A percentile compares a stretch with the other conserved stretches of the same genome.
These are phyloP conservation scores for Hyphopichia wangnamkhiaoensis DNA, from an alignment of 1,139 yeast species.

Conservation along the genomic window DNA sequence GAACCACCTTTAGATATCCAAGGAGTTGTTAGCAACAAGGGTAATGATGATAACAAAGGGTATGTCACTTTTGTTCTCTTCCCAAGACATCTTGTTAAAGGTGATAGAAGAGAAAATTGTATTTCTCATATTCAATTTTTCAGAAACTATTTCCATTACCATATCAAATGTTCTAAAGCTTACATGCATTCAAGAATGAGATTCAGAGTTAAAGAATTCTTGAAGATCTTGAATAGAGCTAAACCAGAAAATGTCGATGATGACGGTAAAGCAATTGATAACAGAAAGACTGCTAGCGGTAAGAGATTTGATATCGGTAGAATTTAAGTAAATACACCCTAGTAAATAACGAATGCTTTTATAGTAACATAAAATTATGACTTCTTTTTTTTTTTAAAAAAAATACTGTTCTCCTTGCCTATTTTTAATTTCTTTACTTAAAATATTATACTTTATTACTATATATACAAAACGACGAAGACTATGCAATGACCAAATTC, in stretches of 20 bases:
- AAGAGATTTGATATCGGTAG: conserved; percentile 58
- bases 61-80: conserved; percentile 74
- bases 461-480: background rate
- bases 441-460: background rate
- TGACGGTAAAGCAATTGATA: conserved; percentile 57
- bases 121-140: conserved; percentile 88
- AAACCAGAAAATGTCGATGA: conserved; percentile 88
- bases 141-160: conserved; percentile 97
- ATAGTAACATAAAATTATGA: background rate
- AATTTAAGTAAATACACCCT: conserved; percentile 7
- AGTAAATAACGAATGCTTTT: background rate
- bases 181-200: conserved; percentile 99
- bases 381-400: background rate
- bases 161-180: conserved; percentile 96
- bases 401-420: background rate
- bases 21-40: conserved; percentile 28
- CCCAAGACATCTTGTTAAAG: conserved; percentile 71
- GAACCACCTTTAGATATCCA: conserved; percentile 92
- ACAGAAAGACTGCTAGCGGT: conserved; percentile 81
- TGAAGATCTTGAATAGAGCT: conserved; percentile 94
- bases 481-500: too few relatives aligned
- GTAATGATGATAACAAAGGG: conserved; percentile 56
- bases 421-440: background rate
- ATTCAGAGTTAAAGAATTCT: conserved; percentile 87
- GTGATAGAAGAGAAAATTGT: conserved; percentile 77